Conservation (phyloP, 1,139 yeast species). For the Kodamaea ohmeri region DNA sequence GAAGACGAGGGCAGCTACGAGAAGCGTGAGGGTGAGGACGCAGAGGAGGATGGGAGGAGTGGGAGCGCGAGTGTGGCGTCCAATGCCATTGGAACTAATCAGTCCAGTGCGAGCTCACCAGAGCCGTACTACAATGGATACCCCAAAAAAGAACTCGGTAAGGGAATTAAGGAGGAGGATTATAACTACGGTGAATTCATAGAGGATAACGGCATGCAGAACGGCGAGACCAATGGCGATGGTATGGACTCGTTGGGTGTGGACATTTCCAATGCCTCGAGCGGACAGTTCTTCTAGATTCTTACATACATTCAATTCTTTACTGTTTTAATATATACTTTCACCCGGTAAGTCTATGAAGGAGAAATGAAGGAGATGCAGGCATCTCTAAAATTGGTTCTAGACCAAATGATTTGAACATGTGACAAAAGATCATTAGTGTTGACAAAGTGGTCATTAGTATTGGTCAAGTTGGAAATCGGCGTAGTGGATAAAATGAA, state of each 20-base stretch:
- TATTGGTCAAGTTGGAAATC: no score
- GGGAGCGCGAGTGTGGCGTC: conserved; percentile 8
- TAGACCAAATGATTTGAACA: no score
- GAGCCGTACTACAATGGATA: conserved; percentile 9
- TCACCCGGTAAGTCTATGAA: not conserved
- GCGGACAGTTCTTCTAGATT: conserved; percentile 8
- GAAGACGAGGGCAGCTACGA: conserved; percentile 4
- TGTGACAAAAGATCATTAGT: no score
- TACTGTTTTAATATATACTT: conserved; percentile 10
- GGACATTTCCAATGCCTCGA: conserved; percentile 23
- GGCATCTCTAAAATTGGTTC: not conserved
- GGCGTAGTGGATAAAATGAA: no score
- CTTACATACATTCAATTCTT: conserved; percentile 9
- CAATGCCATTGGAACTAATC: conserved; percentile 8
- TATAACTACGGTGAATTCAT: conserved; percentile 34
- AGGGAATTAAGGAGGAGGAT: conserved; percentile 11
- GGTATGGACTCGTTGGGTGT: conserved; percentile 35
- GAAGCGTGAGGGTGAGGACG: not conserved
- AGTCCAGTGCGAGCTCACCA: conserved; percentile 11
- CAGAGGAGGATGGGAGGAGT: conserved; percentile 7
- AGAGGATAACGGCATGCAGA: conserved; percentile 12
- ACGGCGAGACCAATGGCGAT: conserved; percentile 19
- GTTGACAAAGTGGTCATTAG: no score
- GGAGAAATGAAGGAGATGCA: not conserved
- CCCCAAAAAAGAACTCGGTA: conserved; percentile 5